Evolutionary conservation across 179 eudicot genomes (phyloP).

Genomic region (Camellia oleifera): DNA sequence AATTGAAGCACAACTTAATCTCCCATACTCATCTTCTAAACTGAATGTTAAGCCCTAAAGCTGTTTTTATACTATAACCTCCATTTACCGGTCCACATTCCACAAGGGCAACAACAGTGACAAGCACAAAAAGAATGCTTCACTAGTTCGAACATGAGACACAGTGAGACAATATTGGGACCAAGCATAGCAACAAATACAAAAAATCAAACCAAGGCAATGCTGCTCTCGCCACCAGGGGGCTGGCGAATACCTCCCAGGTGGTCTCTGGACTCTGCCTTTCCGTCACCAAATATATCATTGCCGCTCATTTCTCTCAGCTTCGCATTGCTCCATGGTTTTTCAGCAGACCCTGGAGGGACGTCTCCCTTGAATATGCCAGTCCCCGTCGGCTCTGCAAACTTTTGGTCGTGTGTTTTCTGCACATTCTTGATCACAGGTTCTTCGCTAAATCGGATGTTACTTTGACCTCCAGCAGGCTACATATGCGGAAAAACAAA

Average conservation of each 20-base stretch:
- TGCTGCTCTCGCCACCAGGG: constrained; percentile 88
- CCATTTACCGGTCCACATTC: neutral
- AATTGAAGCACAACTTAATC: neutral
- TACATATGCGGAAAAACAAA: constrained; percentile 20
- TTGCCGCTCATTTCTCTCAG: constrained; percentile 81
- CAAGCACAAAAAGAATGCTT: neutral
- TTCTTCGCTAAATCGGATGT: constrained; percentile 72
- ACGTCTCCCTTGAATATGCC: constrained; percentile 80
- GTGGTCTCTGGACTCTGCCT: constrained; percentile 60
- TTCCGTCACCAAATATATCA: constrained; percentile 77
- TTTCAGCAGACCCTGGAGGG: constrained; percentile 66
- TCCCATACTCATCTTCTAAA: neutral
- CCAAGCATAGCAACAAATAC: neutral
- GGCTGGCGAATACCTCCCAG: constrained; percentile 84
- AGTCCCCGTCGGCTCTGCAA: constrained; percentile 80
- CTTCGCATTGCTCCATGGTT: constrained; percentile 69
- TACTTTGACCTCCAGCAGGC: constrained; percentile 91
- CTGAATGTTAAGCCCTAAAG: constrained; percentile 1
- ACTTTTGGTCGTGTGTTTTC: constrained; percentile 80
- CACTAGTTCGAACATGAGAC: neutral
- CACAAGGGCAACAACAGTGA: neutral
- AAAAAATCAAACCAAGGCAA: constrained; percentile 46
- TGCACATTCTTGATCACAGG: constrained; percentile 52
- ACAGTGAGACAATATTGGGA: neutral
- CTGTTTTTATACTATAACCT: neutral